phyloP scores from a whole-genome alignment of 495 filamentous ascomycete species.

The Aspergillus bridgeri region DNA sequence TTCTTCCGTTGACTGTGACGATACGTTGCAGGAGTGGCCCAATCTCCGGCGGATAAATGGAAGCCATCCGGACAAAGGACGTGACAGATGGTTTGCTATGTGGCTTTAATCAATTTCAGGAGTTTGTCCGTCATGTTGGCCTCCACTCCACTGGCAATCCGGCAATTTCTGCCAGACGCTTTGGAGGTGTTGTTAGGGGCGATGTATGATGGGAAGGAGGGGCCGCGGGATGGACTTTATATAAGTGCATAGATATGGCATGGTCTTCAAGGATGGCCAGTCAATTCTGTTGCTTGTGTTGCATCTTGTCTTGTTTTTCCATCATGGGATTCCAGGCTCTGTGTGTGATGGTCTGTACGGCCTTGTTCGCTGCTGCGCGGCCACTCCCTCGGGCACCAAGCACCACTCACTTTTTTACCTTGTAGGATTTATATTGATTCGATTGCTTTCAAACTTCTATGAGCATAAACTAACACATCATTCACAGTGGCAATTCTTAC shows the following conservation, averaged over 20 bases:
- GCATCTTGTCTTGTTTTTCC: not conserved
- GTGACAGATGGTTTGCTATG: not conserved
- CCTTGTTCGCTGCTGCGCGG: constrained; percentile 20
- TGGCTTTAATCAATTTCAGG: not conserved
- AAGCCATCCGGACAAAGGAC: not conserved
- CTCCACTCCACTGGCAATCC: not conserved
- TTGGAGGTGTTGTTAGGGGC: not conserved
- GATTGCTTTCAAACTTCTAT: not conserved
- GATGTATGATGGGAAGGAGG: not conserved
- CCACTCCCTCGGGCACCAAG: constrained; percentile 14
- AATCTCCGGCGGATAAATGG: not conserved
- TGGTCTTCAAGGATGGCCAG: not conserved
- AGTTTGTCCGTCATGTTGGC: not conserved
- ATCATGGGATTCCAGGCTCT: constrained; percentile 17
- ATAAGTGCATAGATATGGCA: not conserved
- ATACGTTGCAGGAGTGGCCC: not conserved
- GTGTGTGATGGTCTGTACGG: constrained; percentile 13
- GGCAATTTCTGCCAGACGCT: not conserved
- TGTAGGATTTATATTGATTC: constrained; percentile 19
- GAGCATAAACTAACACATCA: not conserved
- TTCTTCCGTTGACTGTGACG: not conserved
- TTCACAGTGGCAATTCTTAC: constrained; percentile 54
- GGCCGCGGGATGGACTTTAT: not conserved
- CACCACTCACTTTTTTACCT: constrained; percentile 35
- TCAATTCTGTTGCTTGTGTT: not conserved